Conservation (phyloP, 129 eudicot species). For the Centrapalus pauciflorus region DNA sequence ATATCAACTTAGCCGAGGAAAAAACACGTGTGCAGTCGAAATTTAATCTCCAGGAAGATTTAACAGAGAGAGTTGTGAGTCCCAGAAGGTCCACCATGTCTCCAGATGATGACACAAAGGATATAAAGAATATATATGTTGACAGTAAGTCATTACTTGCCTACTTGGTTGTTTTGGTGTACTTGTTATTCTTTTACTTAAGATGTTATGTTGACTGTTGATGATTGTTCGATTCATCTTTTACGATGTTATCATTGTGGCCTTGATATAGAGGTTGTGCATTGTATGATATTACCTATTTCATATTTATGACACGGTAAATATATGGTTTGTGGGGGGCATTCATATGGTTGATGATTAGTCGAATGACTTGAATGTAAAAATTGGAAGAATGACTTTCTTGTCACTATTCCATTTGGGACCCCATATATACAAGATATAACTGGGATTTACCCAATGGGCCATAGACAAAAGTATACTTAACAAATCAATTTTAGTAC, state of each 20-base stretch:
- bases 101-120: conserved; percentile 70
- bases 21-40: conserved; percentile 32
- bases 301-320: neutral
- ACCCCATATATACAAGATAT: too few relatives aligned
- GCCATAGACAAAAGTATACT: too few relatives aligned
- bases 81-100: conserved; percentile 45
- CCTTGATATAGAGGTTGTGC: too few relatives aligned
- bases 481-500: too few relatives aligned
- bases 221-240: too few relatives aligned
- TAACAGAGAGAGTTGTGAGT: conserved; percentile 43
- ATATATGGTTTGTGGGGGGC: neutral
- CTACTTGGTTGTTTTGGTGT: neutral
- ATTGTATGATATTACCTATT: neutral
- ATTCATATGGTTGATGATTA: too few relatives aligned
- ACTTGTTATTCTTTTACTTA: conserved; percentile 1
- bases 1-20: conserved; percentile 33
- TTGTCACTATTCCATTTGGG: too few relatives aligned
- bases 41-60: conserved; percentile 33
- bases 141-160: conserved; percentile 66
- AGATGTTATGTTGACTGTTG: too few relatives aligned
- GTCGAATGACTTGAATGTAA: too few relatives aligned
- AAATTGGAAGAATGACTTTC: too few relatives aligned
- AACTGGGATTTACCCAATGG: too few relatives aligned
- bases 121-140: conserved; percentile 80
- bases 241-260: too few relatives aligned